A percentile compares a stretch with the other conserved stretches of the same genome.
phyloP scores from a whole-genome alignment of 2,329 filamentous ascomycete species.

The Elsinoe australis region DNA sequence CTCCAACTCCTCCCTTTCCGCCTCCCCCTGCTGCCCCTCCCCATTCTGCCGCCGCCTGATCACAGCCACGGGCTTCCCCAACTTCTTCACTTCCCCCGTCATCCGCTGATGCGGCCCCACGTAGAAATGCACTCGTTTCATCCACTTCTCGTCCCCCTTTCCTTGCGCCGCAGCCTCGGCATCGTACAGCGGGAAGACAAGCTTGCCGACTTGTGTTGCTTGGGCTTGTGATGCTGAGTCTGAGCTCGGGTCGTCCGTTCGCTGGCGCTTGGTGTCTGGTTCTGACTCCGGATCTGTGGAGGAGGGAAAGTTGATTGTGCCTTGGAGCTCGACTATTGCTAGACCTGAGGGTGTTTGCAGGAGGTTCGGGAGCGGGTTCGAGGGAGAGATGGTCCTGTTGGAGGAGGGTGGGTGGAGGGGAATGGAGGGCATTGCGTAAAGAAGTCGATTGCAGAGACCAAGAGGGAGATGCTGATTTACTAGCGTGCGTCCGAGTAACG shows the following conservation, averaged over 20 bases:
- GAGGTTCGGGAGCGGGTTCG: constrained; percentile 65
- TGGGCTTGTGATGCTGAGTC: constrained; percentile 19
- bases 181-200: constrained; percentile 71
- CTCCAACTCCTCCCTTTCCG: constrained; percentile 54
- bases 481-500: too few species aligned
- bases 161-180: constrained; percentile 38
- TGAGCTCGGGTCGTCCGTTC: constrained; percentile 26
- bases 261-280: constrained; percentile 24
- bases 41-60: constrained; percentile 49
- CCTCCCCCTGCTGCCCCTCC: constrained; percentile 25
- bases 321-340: constrained; percentile 86
- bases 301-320: constrained; percentile 69
- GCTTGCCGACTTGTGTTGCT: constrained; percentile 55
- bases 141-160: constrained; percentile 59
- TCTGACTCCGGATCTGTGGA: not conserved
- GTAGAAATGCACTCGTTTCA: constrained; percentile 82
- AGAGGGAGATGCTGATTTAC: too few species aligned
- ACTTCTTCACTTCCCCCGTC: constrained; percentile 81
- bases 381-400: not conserved
- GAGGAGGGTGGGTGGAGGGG: constrained; percentile 4
- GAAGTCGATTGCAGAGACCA: too few species aligned
- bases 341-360: constrained; percentile 84
- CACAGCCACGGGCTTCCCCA: constrained; percentile 71
- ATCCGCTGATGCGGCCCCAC: constrained; percentile 83
- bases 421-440: constrained; percentile 6